Conservation (phyloP, 2,329 filamentous ascomycete genomes). For the Botrytis sinoallii region DNA sequence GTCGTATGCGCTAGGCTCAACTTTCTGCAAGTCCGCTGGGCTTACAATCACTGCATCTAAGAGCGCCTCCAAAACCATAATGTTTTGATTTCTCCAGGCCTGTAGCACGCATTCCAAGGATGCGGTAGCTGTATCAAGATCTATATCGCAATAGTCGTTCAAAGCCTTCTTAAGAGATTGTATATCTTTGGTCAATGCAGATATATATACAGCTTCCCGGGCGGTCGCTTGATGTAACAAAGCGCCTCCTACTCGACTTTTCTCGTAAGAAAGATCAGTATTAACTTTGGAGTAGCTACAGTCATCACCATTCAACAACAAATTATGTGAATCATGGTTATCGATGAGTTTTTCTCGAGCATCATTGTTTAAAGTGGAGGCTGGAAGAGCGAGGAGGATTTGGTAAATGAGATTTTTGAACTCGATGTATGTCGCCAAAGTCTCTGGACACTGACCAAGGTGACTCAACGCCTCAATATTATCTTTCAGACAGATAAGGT, state of each 20-base stretch:
- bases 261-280: neutral
- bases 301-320: neutral
- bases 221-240: slow-evolving; percentile 19
- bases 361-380: neutral
- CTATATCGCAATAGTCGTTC: neutral
- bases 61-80: neutral
- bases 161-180: slow-evolving; percentile 14
- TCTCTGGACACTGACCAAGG: slow-evolving; percentile 9
- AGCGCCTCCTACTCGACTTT: neutral
- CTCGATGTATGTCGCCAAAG: slow-evolving; percentile 39
- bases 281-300: slow-evolving; percentile 9
- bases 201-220: slow-evolving; percentile 20
- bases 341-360: neutral
- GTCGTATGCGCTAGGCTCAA: neutral
- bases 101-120: slow-evolving; percentile 22
- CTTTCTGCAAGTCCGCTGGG: neutral
- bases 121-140: slow-evolving; percentile 19
- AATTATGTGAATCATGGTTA: neutral
- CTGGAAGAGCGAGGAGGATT: slow-evolving; percentile 7
- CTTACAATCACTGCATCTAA: neutral
- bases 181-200: slow-evolving; percentile 17
- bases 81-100: slow-evolving; percentile 17
- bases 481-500: slow-evolving; percentile 10
- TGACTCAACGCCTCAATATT: neutral
- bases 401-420: slow-evolving; percentile 34